Base-by-base conservation (phyloP, 257 asterid species). In the Solanum okadae region DNA sequence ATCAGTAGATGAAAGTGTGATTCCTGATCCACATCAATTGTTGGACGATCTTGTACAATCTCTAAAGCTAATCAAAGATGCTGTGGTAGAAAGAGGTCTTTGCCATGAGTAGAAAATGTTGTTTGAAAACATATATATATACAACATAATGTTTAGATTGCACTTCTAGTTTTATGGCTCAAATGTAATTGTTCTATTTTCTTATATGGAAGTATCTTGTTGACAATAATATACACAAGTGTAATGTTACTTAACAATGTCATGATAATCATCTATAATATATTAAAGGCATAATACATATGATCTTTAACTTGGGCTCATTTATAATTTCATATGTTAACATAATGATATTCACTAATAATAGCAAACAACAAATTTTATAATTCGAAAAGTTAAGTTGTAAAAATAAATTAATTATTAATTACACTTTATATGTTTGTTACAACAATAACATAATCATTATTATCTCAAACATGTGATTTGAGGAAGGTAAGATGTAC, bases 1-100 rank as follows among this genome's bases (percentile, higher is more conserved):
- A 67, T 90, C 91, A 20, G 90, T 89, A 6, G 91, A 91, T 61
- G 93, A 91, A 83, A 88, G 84, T 34, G 88, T 89, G 4, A 89
- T 91, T 82, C 91, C 93, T 38, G 91, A 91, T 37, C 93, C 92
- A 27, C 81, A 86, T 67, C 87, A 56, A 56, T 49, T 90, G 56
- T 87, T 78, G 31, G 91, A 91, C 72, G 93, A 90, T 78, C 20
- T 91, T 11, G 88, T 82, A 81, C 79, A 82, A 23, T 89, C 91
- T 33, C 92, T 91, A 25, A 25, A 88, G 25, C 90, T 88, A 49
- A 90, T 90, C 11, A 91, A 90, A 78, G 92, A 87, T 42, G 89
- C 91, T 72, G 88, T 70, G n/a, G 12, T 88, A 34, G 46, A 83
- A 20, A 88, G 71, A 67, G 77, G 81, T 11, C 44, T 13, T 78